These are phyloP conservation scores for Petunia hybrid DNA, from an alignment of 305 asterid species.

Conservation along the genomic window DNA sequence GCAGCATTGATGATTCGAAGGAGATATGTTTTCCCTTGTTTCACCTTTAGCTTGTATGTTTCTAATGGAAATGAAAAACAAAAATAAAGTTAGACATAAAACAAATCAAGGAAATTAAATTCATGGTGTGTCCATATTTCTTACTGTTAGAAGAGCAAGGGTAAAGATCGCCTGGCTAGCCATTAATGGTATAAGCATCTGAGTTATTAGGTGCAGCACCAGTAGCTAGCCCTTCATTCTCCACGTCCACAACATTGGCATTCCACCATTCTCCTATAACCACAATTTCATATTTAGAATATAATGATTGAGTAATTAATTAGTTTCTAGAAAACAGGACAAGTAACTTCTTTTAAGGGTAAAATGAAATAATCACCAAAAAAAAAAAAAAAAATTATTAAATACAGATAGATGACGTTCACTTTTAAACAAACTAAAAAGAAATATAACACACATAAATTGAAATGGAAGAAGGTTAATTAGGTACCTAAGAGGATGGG, in stretches of 20 bases:
- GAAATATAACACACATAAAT: neutral
- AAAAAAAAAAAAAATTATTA: neutral
- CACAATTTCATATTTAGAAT: neutral
- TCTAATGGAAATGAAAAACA: slow-evolving; percentile 19
- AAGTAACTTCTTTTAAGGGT: neutral
- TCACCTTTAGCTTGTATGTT: slow-evolving; percentile 25
- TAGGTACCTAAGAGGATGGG: slow-evolving; percentile 29
- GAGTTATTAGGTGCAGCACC: slow-evolving; percentile 32
- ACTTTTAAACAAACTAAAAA: neutral
- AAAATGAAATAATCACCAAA: neutral
- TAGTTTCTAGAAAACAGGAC: neutral
- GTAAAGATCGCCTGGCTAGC: slow-evolving; percentile 33
- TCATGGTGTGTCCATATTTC: neutral
- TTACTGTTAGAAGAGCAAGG: slow-evolving; percentile 36
- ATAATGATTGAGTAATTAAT: neutral
- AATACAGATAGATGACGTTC: neutral
- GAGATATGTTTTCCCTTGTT: slow-evolving; percentile 28
- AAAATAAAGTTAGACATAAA: neutral
- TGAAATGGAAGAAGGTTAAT: neutral
- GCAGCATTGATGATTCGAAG: slow-evolving; percentile 30
- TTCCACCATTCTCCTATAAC: slow-evolving; percentile 35
- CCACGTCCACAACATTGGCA: slow-evolving; percentile 32
- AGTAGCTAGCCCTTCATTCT: slow-evolving; percentile 28
- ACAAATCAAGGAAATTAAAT: neutral
- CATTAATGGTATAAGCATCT: slow-evolving; percentile 34